Conservation (phyloP, 129 eudicot species). For the Ambrosia trifida region DNA sequence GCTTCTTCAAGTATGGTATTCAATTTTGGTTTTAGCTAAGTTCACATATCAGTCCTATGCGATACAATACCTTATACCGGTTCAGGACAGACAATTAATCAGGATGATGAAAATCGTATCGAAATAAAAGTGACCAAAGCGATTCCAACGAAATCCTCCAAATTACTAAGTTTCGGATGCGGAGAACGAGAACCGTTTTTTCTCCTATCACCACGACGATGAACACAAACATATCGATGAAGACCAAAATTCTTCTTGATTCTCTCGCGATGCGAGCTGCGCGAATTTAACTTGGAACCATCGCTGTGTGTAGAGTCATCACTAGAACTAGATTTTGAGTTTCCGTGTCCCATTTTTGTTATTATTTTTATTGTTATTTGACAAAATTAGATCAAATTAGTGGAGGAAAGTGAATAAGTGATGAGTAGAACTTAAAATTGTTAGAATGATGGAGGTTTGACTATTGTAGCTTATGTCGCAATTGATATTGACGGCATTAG, state of each 20-base stretch:
- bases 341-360: constrained; percentile 74
- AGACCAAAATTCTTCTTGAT: constrained; percentile 53
- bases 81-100: too few species aligned
- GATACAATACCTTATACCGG: too few species aligned
- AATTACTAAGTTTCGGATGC: constrained; percentile 42
- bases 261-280: constrained; percentile 39
- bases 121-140: constrained; percentile 60
- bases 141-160: constrained; percentile 84
- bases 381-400: too few species aligned
- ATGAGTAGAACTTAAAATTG: neutral
- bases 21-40: too few species aligned
- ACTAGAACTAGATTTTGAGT: constrained; percentile 45
- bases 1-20: too few species aligned
- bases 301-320: constrained; percentile 42
- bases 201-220: constrained; percentile 27
- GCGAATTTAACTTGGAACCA: constrained; percentile 23
- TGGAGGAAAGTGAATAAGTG: neutral
- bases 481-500: too few species aligned
- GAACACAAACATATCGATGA: constrained; percentile 39
- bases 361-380: too few species aligned
- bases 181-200: constrained; percentile 14
- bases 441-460: too few species aligned
- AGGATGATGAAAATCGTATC: constrained; percentile 36
- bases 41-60: too few species aligned
- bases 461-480: too few species aligned